Evolutionary conservation across 257 asterid genomes (phyloP), one percentile per base, ranked within the genome.

Genomic region (Solanum neorickii): DNA sequence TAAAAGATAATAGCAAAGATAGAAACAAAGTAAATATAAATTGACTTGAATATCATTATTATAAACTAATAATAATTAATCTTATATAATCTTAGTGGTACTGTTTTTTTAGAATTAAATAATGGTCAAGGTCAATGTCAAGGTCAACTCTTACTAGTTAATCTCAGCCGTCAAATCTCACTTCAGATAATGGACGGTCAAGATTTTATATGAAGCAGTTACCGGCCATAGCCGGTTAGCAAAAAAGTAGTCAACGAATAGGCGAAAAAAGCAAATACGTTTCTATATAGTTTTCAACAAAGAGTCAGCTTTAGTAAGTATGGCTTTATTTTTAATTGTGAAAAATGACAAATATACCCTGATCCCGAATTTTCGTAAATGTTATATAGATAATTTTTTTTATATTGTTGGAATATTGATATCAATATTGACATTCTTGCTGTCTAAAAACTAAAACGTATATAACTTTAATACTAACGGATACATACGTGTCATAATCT

Each of bases 391-490:
- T 52, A 52, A 6, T 0, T 0, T 52, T 2, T 0, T 0, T 52
- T 3, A 52, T 52, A 52, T 52, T 52, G 6, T 52, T 52, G 23
- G 0, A 1, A 2, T 1, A 6, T 52, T 52, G 0, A 0, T 2
- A 21, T 0, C 0, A 2, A 2, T 2, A 16, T 52, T 52, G 0
- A 0, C 1, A 21, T 0, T 1, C 0, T 16, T 16, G 23, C 0
- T 9, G 9, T 49, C 0, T 1, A 52, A 16, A 16, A 52, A 16
- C 1, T 52, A 16, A 1, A 52, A 0, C 10, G 6, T 49, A 47
- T 49, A 49, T 49, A 52, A 0, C 10, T 0, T 49, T 52, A 5
- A 52, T 52, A 52, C 23, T 6, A 52, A 52, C 4, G 0, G 23
- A 6, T 3, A 52, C 6, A 42, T 3, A 42, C 46, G 4, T 2